Conservation (phyloP, 2,329 filamentous ascomycete genomes). For the Beauveria sp. region DNA sequence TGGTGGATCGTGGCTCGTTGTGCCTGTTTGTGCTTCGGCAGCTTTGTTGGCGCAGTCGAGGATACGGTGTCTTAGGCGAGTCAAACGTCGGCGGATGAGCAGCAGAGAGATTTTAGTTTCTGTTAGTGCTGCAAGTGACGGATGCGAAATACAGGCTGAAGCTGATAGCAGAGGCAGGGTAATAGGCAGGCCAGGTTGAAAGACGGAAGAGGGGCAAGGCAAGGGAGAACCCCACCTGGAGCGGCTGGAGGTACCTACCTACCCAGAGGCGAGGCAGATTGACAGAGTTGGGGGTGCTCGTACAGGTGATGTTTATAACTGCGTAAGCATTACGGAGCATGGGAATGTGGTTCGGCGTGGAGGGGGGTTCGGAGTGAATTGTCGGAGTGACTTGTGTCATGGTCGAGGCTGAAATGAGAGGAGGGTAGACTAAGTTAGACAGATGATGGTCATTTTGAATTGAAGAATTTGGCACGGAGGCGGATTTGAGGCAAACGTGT, state of each 20-base stretch:
- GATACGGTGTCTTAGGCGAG: neutral
- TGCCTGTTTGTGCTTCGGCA: neutral
- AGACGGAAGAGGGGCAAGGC: neutral
- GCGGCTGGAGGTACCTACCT: too few relatives aligned
- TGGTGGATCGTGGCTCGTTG: neutral
- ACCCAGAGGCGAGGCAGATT: neutral
- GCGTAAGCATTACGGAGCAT: neutral
- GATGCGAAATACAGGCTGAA: neutral
- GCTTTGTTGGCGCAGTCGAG: neutral
- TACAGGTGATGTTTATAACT: neutral
- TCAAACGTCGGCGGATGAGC: neutral
- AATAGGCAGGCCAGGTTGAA: neutral
- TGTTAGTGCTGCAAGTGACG: too few relatives aligned
- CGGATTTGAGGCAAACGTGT: neutral
- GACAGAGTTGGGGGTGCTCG: neutral
- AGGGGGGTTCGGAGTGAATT: neutral
- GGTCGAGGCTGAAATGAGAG: too few relatives aligned
- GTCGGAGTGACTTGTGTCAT: too few relatives aligned
- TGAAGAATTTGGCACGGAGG: too few relatives aligned
- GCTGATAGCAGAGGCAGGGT: neutral
- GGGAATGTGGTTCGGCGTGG: neutral
- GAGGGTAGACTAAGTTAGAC: too few relatives aligned
- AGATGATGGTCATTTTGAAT: neutral
- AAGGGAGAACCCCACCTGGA: neutral
- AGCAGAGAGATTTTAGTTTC: neutral